phyloP scores from a whole-genome alignment of 139 green algal species.

The Nannochloris sp. region DNA sequence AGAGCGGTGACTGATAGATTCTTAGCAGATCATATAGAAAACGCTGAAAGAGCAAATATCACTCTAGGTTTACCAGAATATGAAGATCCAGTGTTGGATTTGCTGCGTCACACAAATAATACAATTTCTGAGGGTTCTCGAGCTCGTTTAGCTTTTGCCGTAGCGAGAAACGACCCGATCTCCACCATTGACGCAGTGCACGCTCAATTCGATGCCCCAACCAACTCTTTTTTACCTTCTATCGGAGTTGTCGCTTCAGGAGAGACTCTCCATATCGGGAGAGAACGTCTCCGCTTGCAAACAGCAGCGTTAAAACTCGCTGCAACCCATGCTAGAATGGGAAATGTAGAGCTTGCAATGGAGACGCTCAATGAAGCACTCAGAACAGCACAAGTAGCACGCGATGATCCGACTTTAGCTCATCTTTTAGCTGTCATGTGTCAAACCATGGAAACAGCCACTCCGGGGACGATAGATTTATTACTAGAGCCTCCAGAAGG shows the following conservation, averaged over 20 bases:
- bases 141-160: not conserved
- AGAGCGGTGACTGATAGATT: not conserved
- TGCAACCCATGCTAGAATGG: slow-evolving; percentile 34
- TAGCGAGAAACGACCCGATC: not conserved
- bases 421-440: slow-evolving; percentile 41
- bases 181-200: not conserved
- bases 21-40: not conserved
- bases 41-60: not conserved
- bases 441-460: slow-evolving; percentile 35
- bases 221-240: not conserved
- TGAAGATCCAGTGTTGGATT: not conserved
- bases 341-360: slow-evolving; percentile 41
- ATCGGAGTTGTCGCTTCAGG: not conserved
- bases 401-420: slow-evolving; percentile 32
- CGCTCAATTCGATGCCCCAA: not conserved
- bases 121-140: not conserved
- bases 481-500: not conserved
- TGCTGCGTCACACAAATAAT: not conserved
- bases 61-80: not conserved
- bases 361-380: slow-evolving; percentile 49
- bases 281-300: slow-evolving; percentile 23
- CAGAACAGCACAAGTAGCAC: slow-evolving; percentile 41
- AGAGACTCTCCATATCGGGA: not conserved
- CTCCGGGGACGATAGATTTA: slow-evolving; percentile 23
- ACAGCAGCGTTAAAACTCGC: slow-evolving; percentile 41